Evolutionary conservation across 345 rosid species (phyloP).

Genomic region (Sonneratia alba): DNA sequence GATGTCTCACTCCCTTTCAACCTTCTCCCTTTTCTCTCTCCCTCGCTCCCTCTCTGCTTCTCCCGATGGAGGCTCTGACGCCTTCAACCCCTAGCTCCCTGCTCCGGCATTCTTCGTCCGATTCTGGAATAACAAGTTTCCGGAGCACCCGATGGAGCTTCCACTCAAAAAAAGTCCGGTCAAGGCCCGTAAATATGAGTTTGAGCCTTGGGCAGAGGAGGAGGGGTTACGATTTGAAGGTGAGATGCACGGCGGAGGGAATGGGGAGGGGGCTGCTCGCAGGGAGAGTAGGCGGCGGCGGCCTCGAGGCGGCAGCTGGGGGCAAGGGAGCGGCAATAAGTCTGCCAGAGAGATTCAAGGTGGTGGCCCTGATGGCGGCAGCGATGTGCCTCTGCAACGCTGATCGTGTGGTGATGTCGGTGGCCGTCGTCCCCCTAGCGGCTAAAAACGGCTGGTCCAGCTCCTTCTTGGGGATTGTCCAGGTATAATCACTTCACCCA

Average conservation of each 20-base stretch:
- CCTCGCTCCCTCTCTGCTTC: background rate
- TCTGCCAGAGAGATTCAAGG: conserved; percentile 81
- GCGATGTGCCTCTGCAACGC: conserved; percentile 94
- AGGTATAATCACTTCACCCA: conserved; percentile 32
- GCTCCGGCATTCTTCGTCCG: conserved; percentile 13
- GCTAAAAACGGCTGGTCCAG: conserved; percentile 80
- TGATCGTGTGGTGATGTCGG: conserved; percentile 87
- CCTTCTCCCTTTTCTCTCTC: background rate
- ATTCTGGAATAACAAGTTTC: conserved; percentile 7
- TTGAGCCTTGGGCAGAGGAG: background rate
- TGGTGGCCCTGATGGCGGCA: conserved; percentile 63
- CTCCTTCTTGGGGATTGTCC: conserved; percentile 81
- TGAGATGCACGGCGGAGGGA: conserved; percentile 69
- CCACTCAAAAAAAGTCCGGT: background rate
- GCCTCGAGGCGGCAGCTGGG: conserved; percentile 9
- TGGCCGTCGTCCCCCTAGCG: conserved; percentile 86
- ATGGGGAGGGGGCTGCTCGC: conserved; percentile 37
- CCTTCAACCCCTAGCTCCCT: background rate
- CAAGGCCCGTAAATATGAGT: background rate
- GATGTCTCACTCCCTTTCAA: background rate
- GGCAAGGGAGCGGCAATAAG: conserved; percentile 1
- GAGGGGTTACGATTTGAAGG: conserved; percentile 9
- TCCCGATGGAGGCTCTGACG: conserved; percentile 7
- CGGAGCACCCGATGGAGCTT: conserved; percentile 22
- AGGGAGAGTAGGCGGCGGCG: conserved; percentile 28